phyloP scores from a whole-genome alignment of 2,329 filamentous ascomycete genomes.

The Fusarium humuli region DNA sequence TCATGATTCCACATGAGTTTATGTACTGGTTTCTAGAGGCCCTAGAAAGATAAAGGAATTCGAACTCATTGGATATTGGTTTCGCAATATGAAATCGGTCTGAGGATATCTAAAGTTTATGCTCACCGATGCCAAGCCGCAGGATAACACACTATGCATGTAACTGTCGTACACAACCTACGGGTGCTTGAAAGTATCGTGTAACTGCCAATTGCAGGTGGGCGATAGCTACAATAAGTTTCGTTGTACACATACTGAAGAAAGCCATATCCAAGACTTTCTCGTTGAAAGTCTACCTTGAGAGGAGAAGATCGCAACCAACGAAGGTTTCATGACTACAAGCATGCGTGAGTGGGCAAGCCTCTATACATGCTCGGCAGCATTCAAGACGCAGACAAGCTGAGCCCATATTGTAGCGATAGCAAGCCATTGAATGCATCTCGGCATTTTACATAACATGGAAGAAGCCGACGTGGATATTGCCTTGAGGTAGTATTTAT shows the following conservation, averaged over 20 bases:
- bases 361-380: constrained; percentile 1
- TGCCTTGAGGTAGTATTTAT: not conserved
- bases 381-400: not conserved
- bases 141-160: constrained; percentile 9
- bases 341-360: not conserved
- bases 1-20: constrained; percentile 23
- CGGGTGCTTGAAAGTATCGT: not conserved
- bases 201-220: constrained; percentile 12
- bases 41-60: constrained; percentile 39
- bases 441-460: not conserved
- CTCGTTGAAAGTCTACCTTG: not conserved
- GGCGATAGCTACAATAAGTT: constrained; percentile 6
- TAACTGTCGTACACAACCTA: constrained; percentile 12
- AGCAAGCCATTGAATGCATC: not conserved
- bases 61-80: constrained; percentile 31
- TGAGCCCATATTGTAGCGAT: not conserved
- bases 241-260: not conserved
- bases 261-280: not conserved
- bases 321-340: not conserved
- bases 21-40: not conserved
- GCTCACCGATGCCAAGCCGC: constrained; percentile 33
- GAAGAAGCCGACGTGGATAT: not conserved
- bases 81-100: constrained; percentile 26
- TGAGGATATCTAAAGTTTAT: constrained; percentile 12
- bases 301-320: not conserved